Conservation (phyloP, 495 filamentous ascomycete genomes). For the Darksidea phi region DNA sequence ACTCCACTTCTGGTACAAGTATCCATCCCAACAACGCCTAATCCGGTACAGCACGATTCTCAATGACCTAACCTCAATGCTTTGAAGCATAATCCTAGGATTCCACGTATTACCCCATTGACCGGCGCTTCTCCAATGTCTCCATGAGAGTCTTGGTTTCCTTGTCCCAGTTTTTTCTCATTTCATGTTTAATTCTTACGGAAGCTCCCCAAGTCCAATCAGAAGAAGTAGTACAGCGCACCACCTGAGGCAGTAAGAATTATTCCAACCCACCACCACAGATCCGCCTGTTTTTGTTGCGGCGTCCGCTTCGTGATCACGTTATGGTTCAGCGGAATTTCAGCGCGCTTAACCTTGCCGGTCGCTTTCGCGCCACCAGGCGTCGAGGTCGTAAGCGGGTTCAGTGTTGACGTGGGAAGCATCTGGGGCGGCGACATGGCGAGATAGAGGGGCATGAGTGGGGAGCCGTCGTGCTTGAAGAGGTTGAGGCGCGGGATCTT, state of each 20-base stretch:
- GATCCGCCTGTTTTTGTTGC: slow-evolving; percentile 55
- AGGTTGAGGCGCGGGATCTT: slow-evolving; percentile 65
- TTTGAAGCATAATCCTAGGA: no score
- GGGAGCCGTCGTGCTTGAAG: slow-evolving; percentile 62
- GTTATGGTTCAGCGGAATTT: slow-evolving; percentile 48
- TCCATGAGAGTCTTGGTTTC: no score
- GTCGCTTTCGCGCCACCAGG: slow-evolving; percentile 43
- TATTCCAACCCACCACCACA: slow-evolving; percentile 70
- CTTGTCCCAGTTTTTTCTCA: no score
- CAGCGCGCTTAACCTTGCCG: slow-evolving; percentile 43
- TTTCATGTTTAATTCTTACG: background rate
- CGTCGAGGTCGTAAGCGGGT: slow-evolving; percentile 50
- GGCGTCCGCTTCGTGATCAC: slow-evolving; percentile 45
- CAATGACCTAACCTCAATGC: no score
- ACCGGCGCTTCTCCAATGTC: no score
- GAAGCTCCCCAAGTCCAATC: background rate
- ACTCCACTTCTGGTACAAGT: no score
- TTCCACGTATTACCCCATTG: no score
- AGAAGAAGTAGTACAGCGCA: slow-evolving; percentile 51
- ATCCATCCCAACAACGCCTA: no score
- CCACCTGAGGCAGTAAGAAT: slow-evolving; percentile 63
- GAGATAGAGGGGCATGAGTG: slow-evolving; percentile 73
- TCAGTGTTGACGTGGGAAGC: slow-evolving; percentile 70
- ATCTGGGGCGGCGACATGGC: slow-evolving; percentile 68
- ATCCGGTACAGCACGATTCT: no score